Percentiles rank a stretch among this genome's conserved stretches.
These are phyloP conservation scores for Macrophomina tecta DNA, from an alignment of 2,329 filamentous ascomycete species.

Conservation along the genomic window DNA sequence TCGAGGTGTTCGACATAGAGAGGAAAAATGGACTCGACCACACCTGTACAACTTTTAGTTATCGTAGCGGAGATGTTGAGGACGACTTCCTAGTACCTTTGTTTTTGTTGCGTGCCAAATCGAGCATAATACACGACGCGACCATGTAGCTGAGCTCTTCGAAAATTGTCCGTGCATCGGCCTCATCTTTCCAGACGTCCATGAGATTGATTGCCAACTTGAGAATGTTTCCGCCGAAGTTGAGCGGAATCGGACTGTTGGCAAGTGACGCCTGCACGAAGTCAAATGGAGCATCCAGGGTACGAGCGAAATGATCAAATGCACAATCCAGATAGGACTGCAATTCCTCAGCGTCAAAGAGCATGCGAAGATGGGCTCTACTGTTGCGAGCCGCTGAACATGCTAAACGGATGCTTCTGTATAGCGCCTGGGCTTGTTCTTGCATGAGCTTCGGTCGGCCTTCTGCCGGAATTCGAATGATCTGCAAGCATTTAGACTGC, in stretches of 20 bases:
- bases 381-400: constrained; percentile 46
- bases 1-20: constrained; percentile 53
- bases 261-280: constrained; percentile 56
- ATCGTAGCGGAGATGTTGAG: no score
- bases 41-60: no score
- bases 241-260: constrained; percentile 54
- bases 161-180: constrained; percentile 47
- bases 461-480: constrained; percentile 55
- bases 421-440: constrained; percentile 55
- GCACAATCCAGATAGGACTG: constrained; percentile 56
- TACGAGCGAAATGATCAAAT: constrained; percentile 57
- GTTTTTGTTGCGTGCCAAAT: constrained; percentile 48
- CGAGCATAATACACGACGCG: constrained; percentile 58
- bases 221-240: constrained; percentile 59
- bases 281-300: constrained; percentile 56
- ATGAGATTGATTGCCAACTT: constrained; percentile 54
- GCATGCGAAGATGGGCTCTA: constrained; percentile 55
- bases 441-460: constrained; percentile 56
- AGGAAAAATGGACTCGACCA: constrained; percentile 47
- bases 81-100: no score
- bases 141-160: constrained; percentile 55
- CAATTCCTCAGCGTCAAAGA: constrained; percentile 54
- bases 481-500: no score
- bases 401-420: constrained; percentile 49
- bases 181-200: constrained; percentile 32